Percentiles rank a stretch among this genome's conserved stretches.
Conservation (phyloP, 2,329 filamentous ascomycete genomes). For the Aspergillus fumigatiaffinis region DNA sequence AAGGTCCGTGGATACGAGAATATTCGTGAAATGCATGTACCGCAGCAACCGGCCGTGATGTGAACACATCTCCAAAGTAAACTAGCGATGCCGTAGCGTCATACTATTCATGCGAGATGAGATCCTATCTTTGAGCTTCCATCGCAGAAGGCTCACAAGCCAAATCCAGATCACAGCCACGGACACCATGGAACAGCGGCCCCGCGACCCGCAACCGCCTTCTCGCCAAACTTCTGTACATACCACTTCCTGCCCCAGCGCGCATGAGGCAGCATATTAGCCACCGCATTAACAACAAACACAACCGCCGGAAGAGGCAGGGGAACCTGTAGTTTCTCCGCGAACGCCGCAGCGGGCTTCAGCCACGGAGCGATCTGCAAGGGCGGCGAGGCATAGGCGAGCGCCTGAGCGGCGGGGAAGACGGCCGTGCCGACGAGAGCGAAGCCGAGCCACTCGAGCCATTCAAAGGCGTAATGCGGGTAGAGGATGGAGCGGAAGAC, state of each 20-base stretch:
- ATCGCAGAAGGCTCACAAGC: background rate
- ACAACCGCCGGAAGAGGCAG: slow-evolving; percentile 69
- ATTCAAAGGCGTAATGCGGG: slow-evolving; percentile 94
- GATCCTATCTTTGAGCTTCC: background rate
- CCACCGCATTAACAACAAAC: slow-evolving; percentile 81
- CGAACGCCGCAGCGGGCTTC: slow-evolving; percentile 25
- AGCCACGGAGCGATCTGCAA: slow-evolving; percentile 36
- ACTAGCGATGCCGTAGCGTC: background rate
- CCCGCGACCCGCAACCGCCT: slow-evolving; percentile 70
- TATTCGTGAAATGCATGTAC: too few relatives aligned
- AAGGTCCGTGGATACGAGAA: background rate
- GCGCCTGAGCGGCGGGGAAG: slow-evolving; percentile 16
- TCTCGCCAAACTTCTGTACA: slow-evolving; percentile 76
- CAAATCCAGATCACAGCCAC: slow-evolving; percentile 27
- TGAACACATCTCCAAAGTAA: background rate
- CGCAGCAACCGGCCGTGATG: background rate
- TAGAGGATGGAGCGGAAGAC: slow-evolving; percentile 80
- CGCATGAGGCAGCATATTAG: slow-evolving; percentile 86
- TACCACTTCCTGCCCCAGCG: slow-evolving; percentile 83
- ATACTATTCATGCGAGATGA: background rate
- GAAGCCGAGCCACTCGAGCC: slow-evolving; percentile 93
- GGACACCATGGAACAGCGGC: slow-evolving; percentile 62
- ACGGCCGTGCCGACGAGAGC: slow-evolving; percentile 55
- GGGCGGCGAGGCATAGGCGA: slow-evolving; percentile 9
- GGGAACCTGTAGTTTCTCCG: slow-evolving; percentile 34